Evolutionary conservation across 106 monocot species (phyloP).

Genomic region (Vanilla planifolia): DNA sequence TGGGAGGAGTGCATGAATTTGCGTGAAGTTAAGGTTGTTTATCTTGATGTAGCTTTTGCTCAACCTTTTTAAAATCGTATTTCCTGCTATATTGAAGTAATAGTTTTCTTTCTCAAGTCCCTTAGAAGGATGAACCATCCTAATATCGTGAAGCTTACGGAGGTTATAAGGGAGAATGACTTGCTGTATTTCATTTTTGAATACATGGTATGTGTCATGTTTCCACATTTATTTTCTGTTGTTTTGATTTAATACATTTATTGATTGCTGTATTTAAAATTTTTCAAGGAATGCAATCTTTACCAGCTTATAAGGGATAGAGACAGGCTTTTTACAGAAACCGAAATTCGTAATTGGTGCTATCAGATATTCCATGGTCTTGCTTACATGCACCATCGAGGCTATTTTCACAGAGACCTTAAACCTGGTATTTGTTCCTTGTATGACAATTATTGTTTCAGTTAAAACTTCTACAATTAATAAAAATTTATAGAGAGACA

Average conservation of each 20-base stretch:
- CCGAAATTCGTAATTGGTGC: conserved; percentile 82
- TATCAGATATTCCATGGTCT: conserved; percentile 96
- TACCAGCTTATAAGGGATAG: conserved; percentile 94
- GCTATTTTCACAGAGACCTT: conserved; percentile 93
- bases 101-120: conserved; percentile 31
- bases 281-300: conserved; percentile 70
- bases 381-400: conserved; percentile 85
- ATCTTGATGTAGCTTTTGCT: conserved; percentile 1
- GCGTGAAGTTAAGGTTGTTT: conserved; percentile 91
- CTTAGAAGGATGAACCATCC: conserved; percentile 93
- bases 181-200: conserved; percentile 85
- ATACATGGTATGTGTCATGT: conserved; percentile 64
- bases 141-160: conserved; percentile 95
- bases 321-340: conserved; percentile 56
- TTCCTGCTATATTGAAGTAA: neutral
- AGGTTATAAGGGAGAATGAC: conserved; percentile 92
- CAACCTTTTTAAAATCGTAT: neutral
- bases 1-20: conserved; percentile 99
- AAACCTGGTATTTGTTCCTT: conserved; percentile 65
- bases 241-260: too few species aligned
- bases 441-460: too few species aligned
- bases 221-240: neutral
- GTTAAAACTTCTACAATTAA: too few species aligned
- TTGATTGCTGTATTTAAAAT: conserved; percentile 9
- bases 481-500: too few species aligned